Evolutionary conservation across 2,329 filamentous ascomycete genomes (phyloP).

Genomic region (Didymella pinodella): DNA sequence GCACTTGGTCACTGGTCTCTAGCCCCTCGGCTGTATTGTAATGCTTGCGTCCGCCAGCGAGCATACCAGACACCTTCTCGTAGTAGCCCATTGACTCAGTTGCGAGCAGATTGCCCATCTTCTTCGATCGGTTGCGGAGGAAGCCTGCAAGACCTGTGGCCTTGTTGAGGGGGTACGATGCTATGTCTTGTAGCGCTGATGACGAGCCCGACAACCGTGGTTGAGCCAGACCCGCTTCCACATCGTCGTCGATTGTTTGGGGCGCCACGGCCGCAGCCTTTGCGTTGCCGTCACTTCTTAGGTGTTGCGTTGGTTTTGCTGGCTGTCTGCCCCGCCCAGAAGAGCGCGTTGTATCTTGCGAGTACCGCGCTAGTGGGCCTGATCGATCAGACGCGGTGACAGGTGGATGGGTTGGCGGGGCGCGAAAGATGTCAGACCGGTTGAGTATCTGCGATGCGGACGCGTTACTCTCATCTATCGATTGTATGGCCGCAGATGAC

Average conservation of each 20-base stretch:
- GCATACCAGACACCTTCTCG: conserved; percentile 96
- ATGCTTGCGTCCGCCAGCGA: conserved; percentile 88
- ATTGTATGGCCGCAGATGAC: conserved; percentile 71
- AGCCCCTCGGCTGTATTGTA: conserved; percentile 78
- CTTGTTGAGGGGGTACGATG: conserved; percentile 80
- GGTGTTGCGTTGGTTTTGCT: conserved; percentile 22
- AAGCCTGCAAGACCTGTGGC: conserved; percentile 85
- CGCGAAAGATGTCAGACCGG: conserved; percentile 87
- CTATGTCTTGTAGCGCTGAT: conserved; percentile 66
- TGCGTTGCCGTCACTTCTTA: conserved; percentile 24
- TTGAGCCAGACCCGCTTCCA: conserved; percentile 33
- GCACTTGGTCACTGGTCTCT: conserved; percentile 68
- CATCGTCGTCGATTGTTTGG: conserved; percentile 28
- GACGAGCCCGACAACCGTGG: conserved; percentile 54
- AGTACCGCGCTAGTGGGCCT: conserved; percentile 38
- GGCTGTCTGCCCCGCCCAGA: conserved; percentile 31
- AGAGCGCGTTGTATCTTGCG: conserved; percentile 51
- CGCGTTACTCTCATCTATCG: conserved; percentile 71
- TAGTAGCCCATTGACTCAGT: conserved; percentile 96
- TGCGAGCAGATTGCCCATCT: conserved; percentile 82
- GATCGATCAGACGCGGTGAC: conserved; percentile 34
- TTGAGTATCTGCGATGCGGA: conserved; percentile 91
- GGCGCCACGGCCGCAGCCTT: conserved; percentile 5
- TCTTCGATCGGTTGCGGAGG: conserved; percentile 77
- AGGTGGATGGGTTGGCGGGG: conserved; percentile 67